Evolutionary conservation across 495 filamentous ascomycete species (phyloP).

Genomic region (Thozetella sp.): DNA sequence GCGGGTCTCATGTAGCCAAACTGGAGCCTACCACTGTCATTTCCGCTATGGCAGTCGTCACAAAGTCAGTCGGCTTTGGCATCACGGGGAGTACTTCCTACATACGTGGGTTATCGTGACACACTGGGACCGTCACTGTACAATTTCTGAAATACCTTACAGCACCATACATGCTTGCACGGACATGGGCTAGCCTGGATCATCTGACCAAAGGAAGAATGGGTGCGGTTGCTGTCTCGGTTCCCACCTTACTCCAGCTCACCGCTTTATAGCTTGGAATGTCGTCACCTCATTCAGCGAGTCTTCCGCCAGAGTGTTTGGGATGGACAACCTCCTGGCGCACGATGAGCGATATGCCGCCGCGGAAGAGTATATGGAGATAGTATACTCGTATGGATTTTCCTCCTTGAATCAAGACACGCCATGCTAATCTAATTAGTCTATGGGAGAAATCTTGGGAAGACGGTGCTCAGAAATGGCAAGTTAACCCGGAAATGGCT

Average conservation of each 20-base stretch:
- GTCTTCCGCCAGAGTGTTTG: background rate
- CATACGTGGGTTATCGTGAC: background rate
- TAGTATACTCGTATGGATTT: background rate
- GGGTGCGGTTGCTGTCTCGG: background rate
- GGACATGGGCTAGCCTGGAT: background rate
- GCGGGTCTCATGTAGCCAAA: background rate
- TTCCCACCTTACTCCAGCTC: background rate
- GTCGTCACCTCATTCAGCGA: background rate
- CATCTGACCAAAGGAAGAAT: background rate
- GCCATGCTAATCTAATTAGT: background rate
- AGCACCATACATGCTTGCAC: background rate
- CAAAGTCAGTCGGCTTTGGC: background rate
- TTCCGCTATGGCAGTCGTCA: background rate
- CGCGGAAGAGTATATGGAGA: background rate
- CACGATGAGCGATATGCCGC: background rate
- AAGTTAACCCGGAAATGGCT: background rate
- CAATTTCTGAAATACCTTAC: background rate
- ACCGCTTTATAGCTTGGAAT: background rate
- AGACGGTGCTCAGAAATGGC: background rate
- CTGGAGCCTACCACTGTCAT: background rate
- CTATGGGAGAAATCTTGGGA: background rate
- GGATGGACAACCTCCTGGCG: background rate
- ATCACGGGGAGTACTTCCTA: background rate
- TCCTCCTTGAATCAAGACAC: background rate
- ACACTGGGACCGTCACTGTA: background rate